Conservation (phyloP, 2,329 filamentous ascomycete genomes). For the Beauveria brongniartii region DNA sequence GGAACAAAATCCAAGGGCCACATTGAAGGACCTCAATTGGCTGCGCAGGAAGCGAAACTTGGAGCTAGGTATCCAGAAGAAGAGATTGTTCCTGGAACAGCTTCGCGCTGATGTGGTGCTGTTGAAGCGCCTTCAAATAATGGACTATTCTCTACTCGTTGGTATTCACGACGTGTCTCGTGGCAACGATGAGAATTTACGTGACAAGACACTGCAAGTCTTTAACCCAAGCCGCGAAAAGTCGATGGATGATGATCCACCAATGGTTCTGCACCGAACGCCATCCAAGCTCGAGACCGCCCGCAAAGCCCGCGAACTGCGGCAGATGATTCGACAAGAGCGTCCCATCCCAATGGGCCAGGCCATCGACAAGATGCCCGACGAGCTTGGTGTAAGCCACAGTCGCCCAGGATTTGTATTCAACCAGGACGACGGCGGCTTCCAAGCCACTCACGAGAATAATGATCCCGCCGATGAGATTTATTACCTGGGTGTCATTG, state of each 20-base stretch:
- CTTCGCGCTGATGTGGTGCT: slow-evolving; percentile 80
- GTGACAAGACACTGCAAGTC: slow-evolving; percentile 80
- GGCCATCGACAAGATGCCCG: slow-evolving; percentile 77
- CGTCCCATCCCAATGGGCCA: slow-evolving; percentile 89
- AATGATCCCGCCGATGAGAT: slow-evolving; percentile 80
- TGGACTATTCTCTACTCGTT: slow-evolving; percentile 95
- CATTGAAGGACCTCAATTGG: slow-evolving; percentile 96
- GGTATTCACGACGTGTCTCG: slow-evolving; percentile 86
- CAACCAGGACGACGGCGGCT: slow-evolving; percentile 88
- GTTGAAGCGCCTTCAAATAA: slow-evolving; percentile 83
- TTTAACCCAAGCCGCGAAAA: slow-evolving; percentile 80
- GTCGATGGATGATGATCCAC: slow-evolving; percentile 47
- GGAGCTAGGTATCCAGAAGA: slow-evolving; percentile 84
- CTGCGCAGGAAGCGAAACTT: slow-evolving; percentile 75
- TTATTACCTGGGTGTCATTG: slow-evolving; percentile 97
- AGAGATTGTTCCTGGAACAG: slow-evolving; percentile 79
- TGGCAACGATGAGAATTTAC: slow-evolving; percentile 92
- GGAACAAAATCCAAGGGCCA: slow-evolving; percentile 82
- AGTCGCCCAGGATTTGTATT: slow-evolving; percentile 69
- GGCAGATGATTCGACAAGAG: slow-evolving; percentile 87
- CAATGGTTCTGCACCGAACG: slow-evolving; percentile 69
- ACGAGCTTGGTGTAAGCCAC: slow-evolving; percentile 71
- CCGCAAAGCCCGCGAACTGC: slow-evolving; percentile 80
- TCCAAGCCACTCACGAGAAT: slow-evolving; percentile 87
- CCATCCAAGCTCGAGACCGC: slow-evolving; percentile 90